phyloP scores from a whole-genome alignment of 768 basidiomycete species.

The Leccinum longicurvipes region DNA sequence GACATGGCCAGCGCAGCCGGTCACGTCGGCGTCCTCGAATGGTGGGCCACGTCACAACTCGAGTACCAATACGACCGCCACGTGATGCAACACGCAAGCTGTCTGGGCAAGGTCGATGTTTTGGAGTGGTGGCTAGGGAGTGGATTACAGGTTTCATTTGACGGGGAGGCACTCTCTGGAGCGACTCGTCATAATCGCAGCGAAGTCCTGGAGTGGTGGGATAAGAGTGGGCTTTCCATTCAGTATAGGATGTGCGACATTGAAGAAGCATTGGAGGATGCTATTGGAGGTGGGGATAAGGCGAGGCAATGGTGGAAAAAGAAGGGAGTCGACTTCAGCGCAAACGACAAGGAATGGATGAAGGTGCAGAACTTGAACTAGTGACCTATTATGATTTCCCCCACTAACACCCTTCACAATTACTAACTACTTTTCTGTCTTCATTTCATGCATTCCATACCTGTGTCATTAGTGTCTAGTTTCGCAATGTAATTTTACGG shows the following conservation, averaged over 20 bases:
- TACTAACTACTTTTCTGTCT: slow-evolving; percentile 1
- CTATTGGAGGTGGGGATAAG: slow-evolving; percentile 73
- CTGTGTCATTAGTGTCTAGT: background rate
- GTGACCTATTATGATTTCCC: slow-evolving; percentile 8
- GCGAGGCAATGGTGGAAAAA: slow-evolving; percentile 78
- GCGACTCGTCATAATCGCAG: slow-evolving; percentile 81
- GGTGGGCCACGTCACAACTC: slow-evolving; percentile 80
- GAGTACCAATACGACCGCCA: slow-evolving; percentile 77
- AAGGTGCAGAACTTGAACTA: slow-evolving; percentile 74
- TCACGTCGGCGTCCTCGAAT: slow-evolving; percentile 71
- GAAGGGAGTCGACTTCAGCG: slow-evolving; percentile 80
- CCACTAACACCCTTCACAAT: background rate
- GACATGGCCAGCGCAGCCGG: slow-evolving; percentile 82
- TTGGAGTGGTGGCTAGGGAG: slow-evolving; percentile 82
- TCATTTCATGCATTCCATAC: background rate
- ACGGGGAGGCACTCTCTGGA: slow-evolving; percentile 73
- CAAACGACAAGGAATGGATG: slow-evolving; percentile 87
- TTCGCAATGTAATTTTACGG: slow-evolving; percentile 6
- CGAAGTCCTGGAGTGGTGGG: slow-evolving; percentile 88
- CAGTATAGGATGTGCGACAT: slow-evolving; percentile 91
- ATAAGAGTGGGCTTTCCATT: slow-evolving; percentile 70
- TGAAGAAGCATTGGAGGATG: slow-evolving; percentile 87
- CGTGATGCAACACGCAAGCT: slow-evolving; percentile 75
- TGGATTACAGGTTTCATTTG: slow-evolving; percentile 73
- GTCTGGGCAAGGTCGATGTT: slow-evolving; percentile 75